Evolutionary conservation across 164 flowering plant genomes (phyloP).

Genomic region (Magnolia kwangsiensis): DNA sequence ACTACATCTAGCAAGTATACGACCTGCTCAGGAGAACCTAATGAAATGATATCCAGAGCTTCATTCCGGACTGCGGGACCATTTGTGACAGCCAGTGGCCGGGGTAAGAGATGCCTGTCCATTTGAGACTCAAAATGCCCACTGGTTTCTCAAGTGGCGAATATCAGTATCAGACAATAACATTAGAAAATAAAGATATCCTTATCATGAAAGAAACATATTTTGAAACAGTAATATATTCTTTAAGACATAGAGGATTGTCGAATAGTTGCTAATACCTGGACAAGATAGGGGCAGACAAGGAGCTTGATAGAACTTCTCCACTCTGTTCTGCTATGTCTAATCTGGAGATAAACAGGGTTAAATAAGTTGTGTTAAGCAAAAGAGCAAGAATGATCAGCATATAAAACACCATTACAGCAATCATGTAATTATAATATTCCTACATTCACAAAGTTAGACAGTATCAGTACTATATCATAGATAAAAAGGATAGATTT

Average conservation of each 20-base stretch:
- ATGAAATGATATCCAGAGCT: constrained; percentile 81
- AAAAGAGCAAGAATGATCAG: neutral
- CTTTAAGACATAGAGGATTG: neutral
- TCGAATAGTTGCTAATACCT: constrained; percentile 37
- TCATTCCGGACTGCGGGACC: constrained; percentile 96
- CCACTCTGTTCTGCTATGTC: constrained; percentile 97
- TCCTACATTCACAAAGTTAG: no score
- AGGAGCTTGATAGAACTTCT: constrained; percentile 54
- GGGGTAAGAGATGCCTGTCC: constrained; percentile 53
- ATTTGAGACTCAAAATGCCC: constrained; percentile 46
- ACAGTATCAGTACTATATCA: no score
- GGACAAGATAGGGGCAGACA: constrained; percentile 44
- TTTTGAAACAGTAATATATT: neutral
- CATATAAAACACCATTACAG: no score
- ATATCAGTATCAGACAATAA: constrained; percentile 6
- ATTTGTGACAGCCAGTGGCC: constrained; percentile 36
- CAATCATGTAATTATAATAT: neutral
- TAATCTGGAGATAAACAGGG: constrained; percentile 31
- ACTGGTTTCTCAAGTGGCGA: constrained; percentile 47
- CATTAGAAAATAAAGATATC: neutral
- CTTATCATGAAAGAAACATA: neutral
- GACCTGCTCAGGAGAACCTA: constrained; percentile 94
- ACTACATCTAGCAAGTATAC: neutral
- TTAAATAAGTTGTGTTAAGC: neutral
- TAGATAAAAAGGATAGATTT: no score